A percentile compares a stretch with the other conserved stretches of the same genome.
These are phyloP conservation scores for Sicyos edulis DNA, from an alignment of 306 rosid genomes.

Conservation along the genomic window DNA sequence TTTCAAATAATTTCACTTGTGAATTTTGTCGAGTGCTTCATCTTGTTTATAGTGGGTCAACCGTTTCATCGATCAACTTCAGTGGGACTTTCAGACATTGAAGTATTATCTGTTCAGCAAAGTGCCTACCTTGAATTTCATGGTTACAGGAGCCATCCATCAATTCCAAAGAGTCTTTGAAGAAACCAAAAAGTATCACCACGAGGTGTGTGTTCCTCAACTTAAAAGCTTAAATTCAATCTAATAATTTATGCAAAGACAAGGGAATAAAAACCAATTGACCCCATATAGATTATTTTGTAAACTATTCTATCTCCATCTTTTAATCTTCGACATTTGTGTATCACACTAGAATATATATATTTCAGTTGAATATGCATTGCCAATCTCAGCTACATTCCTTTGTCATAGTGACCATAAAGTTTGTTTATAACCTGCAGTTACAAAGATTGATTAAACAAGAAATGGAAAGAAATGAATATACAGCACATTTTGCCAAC, in stretches of 20 bases:
- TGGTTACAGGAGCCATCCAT: slow-evolving; percentile 41
- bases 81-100: slow-evolving; percentile 26
- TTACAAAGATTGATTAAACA: slow-evolving; percentile 63
- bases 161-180: slow-evolving; percentile 40
- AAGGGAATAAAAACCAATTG: neutral
- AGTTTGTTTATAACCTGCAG: slow-evolving; percentile 32
- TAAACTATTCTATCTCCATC: neutral
- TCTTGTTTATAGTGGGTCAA: slow-evolving; percentile 42
- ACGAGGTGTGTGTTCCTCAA: slow-evolving; percentile 48
- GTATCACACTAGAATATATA: neutral
- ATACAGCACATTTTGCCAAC: slow-evolving; percentile 52
- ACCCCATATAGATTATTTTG: neutral
- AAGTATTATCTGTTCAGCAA: slow-evolving; percentile 33
- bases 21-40: slow-evolving; percentile 17
- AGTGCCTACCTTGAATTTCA: slow-evolving; percentile 29
- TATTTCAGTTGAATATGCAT: slow-evolving; percentile 15
- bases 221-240: neutral
- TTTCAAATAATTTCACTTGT: slow-evolving; percentile 14
- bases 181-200: slow-evolving; percentile 55
- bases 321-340: neutral
- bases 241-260: slow-evolving; percentile 3
- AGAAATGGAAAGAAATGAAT: slow-evolving; percentile 56
- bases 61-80: slow-evolving; percentile 34
- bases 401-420: neutral
- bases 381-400: slow-evolving; percentile 7